Percentiles rank a stretch among this genome's conserved stretches.
Conservation (phyloP, 805 yeast genomes). For the Candida tammaniensis region DNA sequence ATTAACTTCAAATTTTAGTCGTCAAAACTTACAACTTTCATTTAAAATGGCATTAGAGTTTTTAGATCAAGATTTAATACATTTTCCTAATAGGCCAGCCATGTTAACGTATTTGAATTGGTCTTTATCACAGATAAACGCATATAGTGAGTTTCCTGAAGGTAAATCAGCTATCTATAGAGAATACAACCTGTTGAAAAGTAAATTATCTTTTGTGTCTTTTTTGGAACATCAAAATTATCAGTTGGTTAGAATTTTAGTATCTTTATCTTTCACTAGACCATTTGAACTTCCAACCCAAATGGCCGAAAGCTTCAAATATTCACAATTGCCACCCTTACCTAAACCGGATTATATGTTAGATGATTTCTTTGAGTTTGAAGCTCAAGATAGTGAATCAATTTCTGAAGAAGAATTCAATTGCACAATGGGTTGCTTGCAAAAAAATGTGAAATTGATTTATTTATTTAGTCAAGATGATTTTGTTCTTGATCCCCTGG, state of each 20-base stretch:
- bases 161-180: constrained; percentile 16
- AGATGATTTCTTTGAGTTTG: constrained; percentile 4
- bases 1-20: constrained; percentile 5
- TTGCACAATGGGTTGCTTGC: no score
- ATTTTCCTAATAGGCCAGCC: constrained; percentile 13
- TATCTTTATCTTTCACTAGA: no score
- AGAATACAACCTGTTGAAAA: constrained; percentile 17
- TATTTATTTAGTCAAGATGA: constrained; percentile 11
- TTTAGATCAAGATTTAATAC: constrained; percentile 18
- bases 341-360: constrained; percentile 7
- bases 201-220: constrained; percentile 21
- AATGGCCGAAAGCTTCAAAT: constrained; percentile 1
- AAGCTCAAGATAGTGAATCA: no score
- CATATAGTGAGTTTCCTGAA: constrained; percentile 11
- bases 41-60: constrained; percentile 20
- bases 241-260: background rate
- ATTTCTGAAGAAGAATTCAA: no score
- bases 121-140: constrained; percentile 11
- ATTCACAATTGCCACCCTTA: constrained; percentile 10
- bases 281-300: constrained; percentile 1
- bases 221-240: constrained; percentile 11
- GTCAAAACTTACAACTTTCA: constrained; percentile 11
- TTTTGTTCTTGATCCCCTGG: background rate
- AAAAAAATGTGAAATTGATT: constrained; percentile 8
- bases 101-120: constrained; percentile 9